phyloP scores from a whole-genome alignment of 345 rosid species.

The Erysimum cheiranthoides region DNA sequence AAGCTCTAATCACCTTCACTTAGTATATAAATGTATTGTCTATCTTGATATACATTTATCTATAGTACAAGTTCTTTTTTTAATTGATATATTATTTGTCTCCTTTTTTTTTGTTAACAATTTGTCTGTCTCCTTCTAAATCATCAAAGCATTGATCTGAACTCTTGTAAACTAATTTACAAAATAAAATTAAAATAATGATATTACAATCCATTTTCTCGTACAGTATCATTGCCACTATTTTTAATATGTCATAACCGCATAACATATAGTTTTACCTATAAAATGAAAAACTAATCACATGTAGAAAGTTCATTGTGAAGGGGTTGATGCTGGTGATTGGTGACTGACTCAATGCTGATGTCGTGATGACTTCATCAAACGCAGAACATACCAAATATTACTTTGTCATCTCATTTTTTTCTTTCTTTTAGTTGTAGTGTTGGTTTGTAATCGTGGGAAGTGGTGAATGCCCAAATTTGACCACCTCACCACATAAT shows the following conservation, averaged over 20 bases:
- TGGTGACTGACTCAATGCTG: conserved; percentile 8
- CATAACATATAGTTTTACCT: not conserved
- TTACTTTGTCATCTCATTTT: not conserved
- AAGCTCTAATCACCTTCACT: conserved; percentile 7
- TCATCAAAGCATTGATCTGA: not conserved
- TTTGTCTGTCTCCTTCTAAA: not conserved
- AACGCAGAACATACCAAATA: not conserved
- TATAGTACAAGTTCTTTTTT: not conserved
- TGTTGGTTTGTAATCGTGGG: not conserved
- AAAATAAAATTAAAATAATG: not conserved
- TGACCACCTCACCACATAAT: not conserved
- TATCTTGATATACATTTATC: no score
- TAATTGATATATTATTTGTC: not conserved
- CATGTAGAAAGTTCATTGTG: conserved; percentile 1
- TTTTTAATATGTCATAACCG: not conserved
- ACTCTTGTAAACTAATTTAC: not conserved
- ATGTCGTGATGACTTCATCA: conserved; percentile 8
- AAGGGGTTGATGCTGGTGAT: not conserved
- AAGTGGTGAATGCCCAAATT: conserved; percentile 12
- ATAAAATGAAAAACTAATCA: not conserved
- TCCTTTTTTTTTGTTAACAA: not conserved
- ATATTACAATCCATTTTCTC: conserved; percentile 2
- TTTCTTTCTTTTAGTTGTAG: not conserved
- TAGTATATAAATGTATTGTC: not conserved
- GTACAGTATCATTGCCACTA: not conserved